phyloP scores from a whole-genome alignment of 2,329 filamentous ascomycete genomes.

The Hypoxylon sp. region DNA sequence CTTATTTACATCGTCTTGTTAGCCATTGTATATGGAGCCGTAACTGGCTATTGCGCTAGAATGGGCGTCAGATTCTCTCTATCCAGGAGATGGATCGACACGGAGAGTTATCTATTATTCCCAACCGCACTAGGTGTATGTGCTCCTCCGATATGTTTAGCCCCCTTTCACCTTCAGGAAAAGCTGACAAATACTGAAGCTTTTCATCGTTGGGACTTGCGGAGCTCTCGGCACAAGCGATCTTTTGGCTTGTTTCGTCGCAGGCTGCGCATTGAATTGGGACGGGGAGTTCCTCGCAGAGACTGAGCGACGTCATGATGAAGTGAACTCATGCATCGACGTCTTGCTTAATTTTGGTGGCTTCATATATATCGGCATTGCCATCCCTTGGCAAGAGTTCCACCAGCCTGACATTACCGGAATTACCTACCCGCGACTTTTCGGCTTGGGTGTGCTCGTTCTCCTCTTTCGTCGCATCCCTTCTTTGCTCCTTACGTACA shows the following conservation, averaged over 20 bases:
- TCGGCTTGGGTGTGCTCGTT: conserved; percentile 67
- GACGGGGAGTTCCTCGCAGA: conserved; percentile 72
- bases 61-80: conserved; percentile 63
- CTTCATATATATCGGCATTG: conserved; percentile 71
- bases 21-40: conserved; percentile 65
- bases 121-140: conserved; percentile 65
- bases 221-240: conserved; percentile 72
- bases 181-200: conserved; percentile 51
- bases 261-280: conserved; percentile 73
- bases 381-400: conserved; percentile 70
- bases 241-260: conserved; percentile 72
- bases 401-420: conserved; percentile 67
- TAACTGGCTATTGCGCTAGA: conserved; percentile 65
- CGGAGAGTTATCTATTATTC: conserved; percentile 67
- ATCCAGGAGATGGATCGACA: conserved; percentile 67
- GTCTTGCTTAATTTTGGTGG: conserved; percentile 72
- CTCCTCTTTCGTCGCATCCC: conserved; percentile 71
- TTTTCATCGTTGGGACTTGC: conserved; percentile 71
- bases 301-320: conserved; percentile 69
- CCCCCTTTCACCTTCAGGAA: too few relatives aligned
- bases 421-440: conserved; percentile 64
- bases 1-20: conserved; percentile 72
- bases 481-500: conserved; percentile 67
- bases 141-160: not conserved
- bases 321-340: conserved; percentile 72